phyloP scores from a whole-genome alignment of 306 rosid genomes.

The Canavalia gladiata region DNA sequence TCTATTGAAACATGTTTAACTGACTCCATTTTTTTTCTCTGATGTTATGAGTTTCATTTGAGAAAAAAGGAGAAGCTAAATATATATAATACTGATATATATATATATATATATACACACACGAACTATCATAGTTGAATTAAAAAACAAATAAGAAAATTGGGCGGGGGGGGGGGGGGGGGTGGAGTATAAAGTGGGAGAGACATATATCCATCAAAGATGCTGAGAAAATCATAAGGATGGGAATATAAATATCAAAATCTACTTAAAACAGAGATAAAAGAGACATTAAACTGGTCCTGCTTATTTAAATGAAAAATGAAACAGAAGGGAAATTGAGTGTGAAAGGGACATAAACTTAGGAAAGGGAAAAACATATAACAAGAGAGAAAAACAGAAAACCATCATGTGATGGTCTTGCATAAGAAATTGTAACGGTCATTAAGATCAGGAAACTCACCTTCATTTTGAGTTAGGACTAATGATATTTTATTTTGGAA shows the following conservation, averaged over 20 bases:
- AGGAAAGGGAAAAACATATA: neutral
- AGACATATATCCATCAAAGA: neutral
- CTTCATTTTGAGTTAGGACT: constrained; percentile 67
- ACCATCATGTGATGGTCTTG: neutral
- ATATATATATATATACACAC: neutral
- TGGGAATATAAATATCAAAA: constrained; percentile 25
- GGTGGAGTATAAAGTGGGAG: constrained; percentile 16
- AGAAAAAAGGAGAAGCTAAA: neutral
- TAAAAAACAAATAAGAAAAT: constrained; percentile 1
- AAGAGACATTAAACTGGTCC: neutral
- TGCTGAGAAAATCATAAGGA: neutral
- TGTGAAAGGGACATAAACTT: neutral
- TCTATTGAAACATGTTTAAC: neutral
- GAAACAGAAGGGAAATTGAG: constrained; percentile 26
- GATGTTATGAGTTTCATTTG: neutral
- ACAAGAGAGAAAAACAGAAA: constrained; percentile 41
- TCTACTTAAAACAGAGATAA: neutral
- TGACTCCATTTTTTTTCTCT: neutral
- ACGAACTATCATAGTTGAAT: neutral
- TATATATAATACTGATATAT: neutral
- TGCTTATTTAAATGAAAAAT: constrained; percentile 14
- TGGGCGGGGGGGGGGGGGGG: too few species aligned
- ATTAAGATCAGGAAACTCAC: constrained; percentile 57
- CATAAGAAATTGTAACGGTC: constrained; percentile 38
- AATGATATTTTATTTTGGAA: neutral